Base-by-base conservation (phyloP, 805 yeast genomes). In the Candida sphagnicola region DNA sequence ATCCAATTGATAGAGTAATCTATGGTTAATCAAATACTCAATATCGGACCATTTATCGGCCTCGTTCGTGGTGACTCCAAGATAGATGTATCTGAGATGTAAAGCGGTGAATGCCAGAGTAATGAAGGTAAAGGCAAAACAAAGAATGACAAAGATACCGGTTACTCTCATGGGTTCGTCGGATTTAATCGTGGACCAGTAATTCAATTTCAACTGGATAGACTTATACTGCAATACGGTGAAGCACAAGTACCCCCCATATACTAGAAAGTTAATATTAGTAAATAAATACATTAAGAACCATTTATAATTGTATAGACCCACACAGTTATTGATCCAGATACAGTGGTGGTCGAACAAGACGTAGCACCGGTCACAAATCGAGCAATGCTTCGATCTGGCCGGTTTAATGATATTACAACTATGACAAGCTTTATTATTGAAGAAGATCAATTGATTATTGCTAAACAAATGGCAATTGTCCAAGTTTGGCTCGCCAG, bases 31-130 rank as follows among this genome's bases (percentile, higher is more conserved):
- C 41, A 78, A 63, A 35, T 74, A 72, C 39, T 79, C 79, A 11
- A 85, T 67, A 3, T 70, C 77, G 14, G 64, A 74, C 95, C 95
- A 85, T 52, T 85, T 85, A 36, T 69, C 78, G 13, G 75, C 62
- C 57, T 85, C 95, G 50, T 82, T 83, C 3, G 90, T 82, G 10
- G 93, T 84, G 55, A 80, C 80, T 0, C 95, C 95, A 30, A 74
- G 67, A 45, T 69, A 72, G 2, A 84, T 61, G 45, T 76, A 69
- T 23, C 68, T 52, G 18, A 78, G 28, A 46, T 81, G 85, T 41
- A 72, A 64, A 1, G 46, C 42, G 0, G 68, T 48, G 49, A 75
- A 75, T n/a, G 60, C 43, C 1, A 47, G 37, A 2, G 71, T 63
- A 19, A 74, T 48, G 1, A 73, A 54, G 12, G 57, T 47, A 37